These are phyloP conservation scores for Phytophthora fragariae DNA, from an alignment of 352 stramenopile genomes.

Conservation along the genomic window DNA sequence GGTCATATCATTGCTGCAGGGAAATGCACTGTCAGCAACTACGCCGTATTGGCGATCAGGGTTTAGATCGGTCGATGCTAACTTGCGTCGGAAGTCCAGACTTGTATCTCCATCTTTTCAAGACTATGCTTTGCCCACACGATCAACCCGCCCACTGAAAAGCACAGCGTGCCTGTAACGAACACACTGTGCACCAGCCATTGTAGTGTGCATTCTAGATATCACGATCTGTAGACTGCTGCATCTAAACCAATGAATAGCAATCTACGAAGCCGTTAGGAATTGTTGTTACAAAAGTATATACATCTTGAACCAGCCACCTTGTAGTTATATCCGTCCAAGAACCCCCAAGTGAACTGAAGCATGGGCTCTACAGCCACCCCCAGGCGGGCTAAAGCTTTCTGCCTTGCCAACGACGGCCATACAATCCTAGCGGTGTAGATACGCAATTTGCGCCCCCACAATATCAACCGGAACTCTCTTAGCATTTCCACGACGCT, in stretches of 20 bases:
- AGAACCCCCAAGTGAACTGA: background rate
- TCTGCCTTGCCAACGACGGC: background rate
- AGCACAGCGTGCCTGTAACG: background rate
- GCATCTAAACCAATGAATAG: background rate
- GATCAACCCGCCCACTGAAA: background rate
- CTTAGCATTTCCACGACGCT: no score
- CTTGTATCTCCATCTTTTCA: background rate
- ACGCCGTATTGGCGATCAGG: background rate
- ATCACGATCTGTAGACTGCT: background rate
- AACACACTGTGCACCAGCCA: background rate
- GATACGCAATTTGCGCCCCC: no score
- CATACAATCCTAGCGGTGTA: background rate
- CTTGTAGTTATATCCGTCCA: background rate
- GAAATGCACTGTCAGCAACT: background rate
- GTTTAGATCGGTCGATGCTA: background rate
- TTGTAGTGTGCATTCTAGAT: background rate
- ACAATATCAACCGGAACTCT: no score
- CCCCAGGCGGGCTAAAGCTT: background rate
- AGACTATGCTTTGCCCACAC: background rate
- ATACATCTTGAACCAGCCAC: background rate
- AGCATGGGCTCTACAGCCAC: background rate
- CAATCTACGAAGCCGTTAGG: background rate
- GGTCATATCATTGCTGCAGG: background rate
- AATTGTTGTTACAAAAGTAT: no score
- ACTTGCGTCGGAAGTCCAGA: background rate